Conservation (phyloP, 306 rosid species). For the Vigna trinervia region DNA sequence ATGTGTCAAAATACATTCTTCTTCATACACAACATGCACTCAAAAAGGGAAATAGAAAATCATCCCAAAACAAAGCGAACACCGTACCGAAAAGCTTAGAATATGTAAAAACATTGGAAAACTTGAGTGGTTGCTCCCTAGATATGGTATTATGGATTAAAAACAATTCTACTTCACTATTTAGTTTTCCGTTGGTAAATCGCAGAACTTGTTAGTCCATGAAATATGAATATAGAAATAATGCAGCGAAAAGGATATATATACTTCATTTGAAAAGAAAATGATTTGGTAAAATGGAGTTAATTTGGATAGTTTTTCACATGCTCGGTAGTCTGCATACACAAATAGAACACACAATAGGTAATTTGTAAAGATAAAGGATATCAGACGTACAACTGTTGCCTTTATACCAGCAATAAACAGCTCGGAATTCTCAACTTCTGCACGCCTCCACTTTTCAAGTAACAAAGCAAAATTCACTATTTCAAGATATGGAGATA, state of each 20-base stretch:
- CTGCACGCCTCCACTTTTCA: conserved; percentile 94
- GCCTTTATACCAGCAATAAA: conserved; percentile 63
- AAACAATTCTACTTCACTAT: conserved; percentile 3
- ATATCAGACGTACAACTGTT: conserved; percentile 58
- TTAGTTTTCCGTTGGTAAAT: conserved; percentile 33
- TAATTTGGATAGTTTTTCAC: conserved; percentile 21
- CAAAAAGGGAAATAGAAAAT: neutral
- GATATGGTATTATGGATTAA: neutral
- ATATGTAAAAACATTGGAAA: conserved; percentile 1
- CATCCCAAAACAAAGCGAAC: conserved; percentile 12
- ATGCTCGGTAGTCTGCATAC: neutral
- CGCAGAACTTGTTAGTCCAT: conserved; percentile 17
- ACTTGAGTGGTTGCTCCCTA: neutral
- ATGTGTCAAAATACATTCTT: conserved; percentile 11
- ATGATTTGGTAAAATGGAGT: conserved; percentile 6
- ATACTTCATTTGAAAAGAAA: neutral
- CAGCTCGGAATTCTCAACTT: conserved; percentile 65
- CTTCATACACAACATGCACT: conserved; percentile 10
- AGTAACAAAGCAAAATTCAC: conserved; percentile 65
- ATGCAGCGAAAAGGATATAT: neutral
- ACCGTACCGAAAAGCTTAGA: neutral
- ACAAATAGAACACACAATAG: neutral
- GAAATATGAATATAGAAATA: conserved; percentile 25
- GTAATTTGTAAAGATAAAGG: conserved; percentile 38
- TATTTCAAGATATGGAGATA: conserved; percentile 57